Base-by-base conservation (phyloP, 768 basidiomycete genomes). In the Cyathus striatus region DNA sequence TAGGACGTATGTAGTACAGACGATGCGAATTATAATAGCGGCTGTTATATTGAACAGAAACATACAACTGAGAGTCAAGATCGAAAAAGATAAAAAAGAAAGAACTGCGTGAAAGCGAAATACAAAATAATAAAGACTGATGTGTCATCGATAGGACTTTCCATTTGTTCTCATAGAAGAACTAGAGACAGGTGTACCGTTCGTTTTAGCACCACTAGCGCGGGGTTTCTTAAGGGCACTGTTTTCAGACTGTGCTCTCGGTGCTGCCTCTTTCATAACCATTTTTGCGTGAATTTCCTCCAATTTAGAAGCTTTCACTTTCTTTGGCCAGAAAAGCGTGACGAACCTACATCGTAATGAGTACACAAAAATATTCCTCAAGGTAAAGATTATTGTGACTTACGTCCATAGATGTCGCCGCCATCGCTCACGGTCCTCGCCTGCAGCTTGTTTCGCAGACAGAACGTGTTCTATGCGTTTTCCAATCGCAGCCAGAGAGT, bases 281-380 rank as follows among this genome's bases (percentile, higher is more conserved):
- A 96, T 91, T 68, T 96, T 96, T 13, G 89, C 86, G 55, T 96
- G 92, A 34, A 97, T 95, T 58, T 92, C 91, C 62, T 94, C 89
- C 27, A 97, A 69, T 63, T 96, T 96, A 13, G 79, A 81, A 10
- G 92, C 90, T 60, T 87, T 92, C 50, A 97, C 93, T 64, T 94
- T 90, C 72, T 95, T 90, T 4, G 94, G 94, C 94, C 94, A 97
- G 66, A 97, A 97, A 42, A 92, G 73, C 2, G 91, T 93, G 36
- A 96, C 92, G 50, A 97, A 97, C 25, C 90, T 93, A 54, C 9
- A 12, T 44, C 6, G 36, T 45, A 26, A 40, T 25, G 6, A 6
- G 32, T 16, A 33, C 21, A 17, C 7, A 41, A 45, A 32, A 16
- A 32, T 40, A 10, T 7, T 24, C n/a, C 17, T 13, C 7, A 23